Percentiles rank a stretch among this genome's conserved stretches.
These are phyloP conservation scores for Fusarium coffeatum DNA, from an alignment of 2,329 filamentous ascomycete species.

Conservation along the genomic window DNA sequence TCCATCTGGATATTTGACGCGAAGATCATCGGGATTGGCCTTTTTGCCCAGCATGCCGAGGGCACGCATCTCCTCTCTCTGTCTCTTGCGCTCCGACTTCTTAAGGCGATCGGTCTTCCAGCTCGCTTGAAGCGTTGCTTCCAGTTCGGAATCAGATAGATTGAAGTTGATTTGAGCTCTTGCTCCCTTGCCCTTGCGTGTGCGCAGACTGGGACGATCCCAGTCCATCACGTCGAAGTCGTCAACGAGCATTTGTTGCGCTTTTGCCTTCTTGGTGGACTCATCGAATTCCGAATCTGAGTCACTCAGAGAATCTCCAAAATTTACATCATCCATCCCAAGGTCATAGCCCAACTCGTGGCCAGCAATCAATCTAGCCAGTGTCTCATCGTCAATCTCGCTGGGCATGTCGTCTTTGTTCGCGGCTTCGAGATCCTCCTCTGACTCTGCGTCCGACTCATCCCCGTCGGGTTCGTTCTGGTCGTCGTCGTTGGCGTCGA, in stretches of 20 bases:
- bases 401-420: constrained; percentile 27
- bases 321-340: constrained; percentile 31
- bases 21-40: constrained; percentile 67
- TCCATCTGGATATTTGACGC: constrained; percentile 77
- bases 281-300: constrained; percentile 27
- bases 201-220: constrained; percentile 73
- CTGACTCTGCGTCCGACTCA: constrained; percentile 24
- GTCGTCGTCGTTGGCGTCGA: constrained; percentile 47
- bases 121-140: constrained; percentile 66
- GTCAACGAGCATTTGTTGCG: constrained; percentile 56
- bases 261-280: constrained; percentile 54
- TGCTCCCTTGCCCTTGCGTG: constrained; percentile 71
- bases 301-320: constrained; percentile 30
- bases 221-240: constrained; percentile 90
- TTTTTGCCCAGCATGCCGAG: constrained; percentile 74
- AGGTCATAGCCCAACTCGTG: constrained; percentile 39
- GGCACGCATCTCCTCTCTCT: constrained; percentile 75
- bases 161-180: constrained; percentile 64
- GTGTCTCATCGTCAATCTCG: constrained; percentile 45
- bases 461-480: constrained; percentile 61
- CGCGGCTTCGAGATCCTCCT: constrained; percentile 7
- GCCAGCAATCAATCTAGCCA: constrained; percentile 44
- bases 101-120: constrained; percentile 77
- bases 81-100: constrained; percentile 76
- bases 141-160: constrained; percentile 74